phyloP scores from a whole-genome alignment of 768 basidiomycete species.

The Podaxis sp. region DNA sequence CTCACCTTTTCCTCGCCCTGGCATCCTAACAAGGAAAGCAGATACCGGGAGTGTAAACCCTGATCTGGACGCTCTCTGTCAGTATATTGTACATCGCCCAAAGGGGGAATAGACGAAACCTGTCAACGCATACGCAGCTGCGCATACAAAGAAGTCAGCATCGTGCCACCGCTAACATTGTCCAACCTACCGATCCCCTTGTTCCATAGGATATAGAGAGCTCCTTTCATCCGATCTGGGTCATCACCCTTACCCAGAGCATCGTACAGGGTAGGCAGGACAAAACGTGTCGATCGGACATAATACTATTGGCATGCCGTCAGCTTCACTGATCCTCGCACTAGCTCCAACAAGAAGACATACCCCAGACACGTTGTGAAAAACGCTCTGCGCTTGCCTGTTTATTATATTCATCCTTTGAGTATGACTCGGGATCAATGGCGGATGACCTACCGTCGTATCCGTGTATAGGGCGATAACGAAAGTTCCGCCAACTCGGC shows the following conservation, averaged over 20 bases:
- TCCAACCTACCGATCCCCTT: slow-evolving; percentile 59
- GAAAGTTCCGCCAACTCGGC: slow-evolving; percentile 71
- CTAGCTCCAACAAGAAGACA: slow-evolving; percentile 26
- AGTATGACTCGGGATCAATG: background rate
- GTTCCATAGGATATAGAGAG: slow-evolving; percentile 76
- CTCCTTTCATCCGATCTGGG: slow-evolving; percentile 95
- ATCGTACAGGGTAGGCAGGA: slow-evolving; percentile 59
- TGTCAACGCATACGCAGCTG: slow-evolving; percentile 68
- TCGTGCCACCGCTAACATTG: slow-evolving; percentile 1
- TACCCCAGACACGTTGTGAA: slow-evolving; percentile 66
- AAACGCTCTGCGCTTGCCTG: slow-evolving; percentile 68
- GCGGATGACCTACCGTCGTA: slow-evolving; percentile 56
- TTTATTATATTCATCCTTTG: background rate
- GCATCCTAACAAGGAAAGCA: slow-evolving; percentile 66
- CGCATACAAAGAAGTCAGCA: slow-evolving; percentile 4
- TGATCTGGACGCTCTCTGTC: slow-evolving; percentile 42
- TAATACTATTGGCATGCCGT: slow-evolving; percentile 49
- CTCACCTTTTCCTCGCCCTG: slow-evolving; percentile 85
- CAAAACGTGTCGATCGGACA: slow-evolving; percentile 67
- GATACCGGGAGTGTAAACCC: slow-evolving; percentile 53
- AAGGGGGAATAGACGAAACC: slow-evolving; percentile 40
- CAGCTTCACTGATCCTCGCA: slow-evolving; percentile 9
- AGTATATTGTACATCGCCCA: slow-evolving; percentile 3
- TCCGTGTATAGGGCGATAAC: slow-evolving; percentile 76
- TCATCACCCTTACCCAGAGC: slow-evolving; percentile 74